Base-by-base conservation (phyloP, 2,329 filamentous ascomycete genomes). In the Nothophaeocryptopus gaeumannii region DNA sequence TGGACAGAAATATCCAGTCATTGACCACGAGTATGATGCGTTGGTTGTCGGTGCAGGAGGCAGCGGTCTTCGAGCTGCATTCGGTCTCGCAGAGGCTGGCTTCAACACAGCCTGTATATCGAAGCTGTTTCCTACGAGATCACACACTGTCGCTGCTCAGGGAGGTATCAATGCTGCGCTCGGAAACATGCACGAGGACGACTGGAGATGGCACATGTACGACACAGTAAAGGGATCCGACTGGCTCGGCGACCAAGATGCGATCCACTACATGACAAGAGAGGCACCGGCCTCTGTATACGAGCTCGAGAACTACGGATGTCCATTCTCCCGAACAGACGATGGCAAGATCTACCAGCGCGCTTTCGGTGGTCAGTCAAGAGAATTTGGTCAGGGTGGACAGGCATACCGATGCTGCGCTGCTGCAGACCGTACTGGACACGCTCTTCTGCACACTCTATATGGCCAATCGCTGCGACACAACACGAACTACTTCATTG, bases 191-290 rank as follows among this genome's bases (percentile, higher is more conserved):
- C 90, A 96, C 80, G 83, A 92, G 78, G 91, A 96, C 67, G 90
- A 96, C 77, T 96, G 91, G 91, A 85, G 90, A 79, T 96, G 91
- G 91, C 91, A 96, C 77, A 96, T 96, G 91, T 96, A 96, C 79
- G 91, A 96, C 73, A 96, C 91, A 37, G 91, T 96, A 70, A 96
- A 96, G 80, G 91, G 91, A 60, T 95, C 89, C 60, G 91, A 96
- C 78, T 96, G 91, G 91, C 83, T 96, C 44, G 91, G 91, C 72
- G 91, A 96, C 73, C 91, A 96, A 75, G 91, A 96, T 70, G 91
- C 91, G 59, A 96, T 96, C 69, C 91, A 96, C 76, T 96, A 96
- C 78, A 96, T 96, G 91, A 96, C 91, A 66, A 83, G 90, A 67
- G 91, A 96, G 76, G 91, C 91, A 55, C 90, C 91, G 31, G 84